phyloP scores from a whole-genome alignment of 805 yeast genomes.

The Myxozyma vanderwaltii region DNA sequence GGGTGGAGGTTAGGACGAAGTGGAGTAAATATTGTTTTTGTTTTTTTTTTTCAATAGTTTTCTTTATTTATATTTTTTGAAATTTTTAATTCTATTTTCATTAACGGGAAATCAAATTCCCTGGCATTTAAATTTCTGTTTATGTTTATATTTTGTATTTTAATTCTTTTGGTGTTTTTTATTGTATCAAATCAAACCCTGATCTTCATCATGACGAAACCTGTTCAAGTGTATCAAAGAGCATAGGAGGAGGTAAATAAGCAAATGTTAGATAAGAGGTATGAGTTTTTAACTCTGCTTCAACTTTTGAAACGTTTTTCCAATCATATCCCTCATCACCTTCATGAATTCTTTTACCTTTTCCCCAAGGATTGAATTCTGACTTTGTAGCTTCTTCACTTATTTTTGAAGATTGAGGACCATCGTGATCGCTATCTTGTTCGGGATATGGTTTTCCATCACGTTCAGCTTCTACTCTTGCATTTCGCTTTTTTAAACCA shows the following conservation, averaged over 20 bases:
- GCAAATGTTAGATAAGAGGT: constrained; percentile 96
- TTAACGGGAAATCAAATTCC: too few species aligned
- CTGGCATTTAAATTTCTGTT: too few species aligned
- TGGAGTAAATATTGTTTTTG: neutral
- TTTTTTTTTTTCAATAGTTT: neutral
- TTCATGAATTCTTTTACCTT: constrained; percentile 78
- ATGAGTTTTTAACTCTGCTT: constrained; percentile 85
- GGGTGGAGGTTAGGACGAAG: constrained; percentile 2
- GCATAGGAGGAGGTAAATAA: constrained; percentile 44
- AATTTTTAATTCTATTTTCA: too few species aligned
- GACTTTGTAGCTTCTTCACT: too few species aligned
- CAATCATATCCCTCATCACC: constrained; percentile 82
- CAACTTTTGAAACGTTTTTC: constrained; percentile 82
- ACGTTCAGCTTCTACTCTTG: constrained; percentile 31
- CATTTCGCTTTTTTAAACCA: constrained; percentile 41
- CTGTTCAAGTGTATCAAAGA: too few species aligned
- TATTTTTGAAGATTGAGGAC: constrained; percentile 25
- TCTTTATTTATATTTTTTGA: neutral
- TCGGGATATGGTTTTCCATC: constrained; percentile 28
- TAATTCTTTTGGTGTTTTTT: too few species aligned
- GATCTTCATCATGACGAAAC: too few species aligned
- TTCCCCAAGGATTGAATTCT: constrained; percentile 69
- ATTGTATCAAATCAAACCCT: too few species aligned
- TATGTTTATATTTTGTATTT: too few species aligned
- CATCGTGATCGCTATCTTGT: constrained; percentile 13